phyloP scores from a whole-genome alignment of 2,329 filamentous ascomycete species.

The Colletotrichum somersetense region DNA sequence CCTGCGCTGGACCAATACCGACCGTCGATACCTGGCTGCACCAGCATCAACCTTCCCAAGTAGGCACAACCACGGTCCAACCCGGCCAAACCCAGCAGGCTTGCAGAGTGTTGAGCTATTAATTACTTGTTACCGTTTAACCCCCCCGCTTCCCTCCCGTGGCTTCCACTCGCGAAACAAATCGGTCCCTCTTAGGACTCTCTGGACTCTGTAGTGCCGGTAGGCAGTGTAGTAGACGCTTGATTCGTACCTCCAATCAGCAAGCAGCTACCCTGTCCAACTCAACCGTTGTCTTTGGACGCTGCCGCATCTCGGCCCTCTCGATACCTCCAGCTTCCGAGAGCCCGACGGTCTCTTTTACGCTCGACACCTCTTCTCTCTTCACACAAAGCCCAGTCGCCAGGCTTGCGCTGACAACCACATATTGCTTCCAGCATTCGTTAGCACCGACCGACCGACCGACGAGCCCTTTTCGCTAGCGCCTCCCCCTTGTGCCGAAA shows the following conservation, averaged over 20 bases:
- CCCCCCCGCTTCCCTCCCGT: slow-evolving; percentile 18
- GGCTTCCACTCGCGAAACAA: slow-evolving; percentile 33
- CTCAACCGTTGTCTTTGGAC: slow-evolving; percentile 27
- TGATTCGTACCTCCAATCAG: slow-evolving; percentile 35
- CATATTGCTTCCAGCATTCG: slow-evolving; percentile 33
- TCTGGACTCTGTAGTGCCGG: too few species aligned
- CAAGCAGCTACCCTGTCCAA: slow-evolving; percentile 34
- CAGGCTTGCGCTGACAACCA: slow-evolving; percentile 39
- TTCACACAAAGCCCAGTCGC: slow-evolving; percentile 23
- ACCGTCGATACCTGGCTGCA: not conserved
- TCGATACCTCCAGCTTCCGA: slow-evolving; percentile 35
- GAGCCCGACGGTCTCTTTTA: slow-evolving; percentile 27
- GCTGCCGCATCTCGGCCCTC: slow-evolving; percentile 25
- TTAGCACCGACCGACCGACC: slow-evolving; percentile 32
- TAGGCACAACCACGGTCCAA: slow-evolving; percentile 22
- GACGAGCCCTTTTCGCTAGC: slow-evolving; percentile 35
- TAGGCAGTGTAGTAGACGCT: not conserved
- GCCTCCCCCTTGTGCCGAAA: slow-evolving; percentile 31
- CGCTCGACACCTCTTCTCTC: slow-evolving; percentile 3
- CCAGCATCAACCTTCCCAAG: slow-evolving; percentile 10
- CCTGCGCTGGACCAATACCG: slow-evolving; percentile 15
- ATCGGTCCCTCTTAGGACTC: slow-evolving; percentile 11
- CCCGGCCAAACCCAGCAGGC: slow-evolving; percentile 35
- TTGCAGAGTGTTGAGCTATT: slow-evolving; percentile 36
- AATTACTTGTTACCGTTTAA: slow-evolving; percentile 6